Evolutionary conservation across 768 basidiomycete genomes (phyloP).

Genomic region (Termitomyces sp.): DNA sequence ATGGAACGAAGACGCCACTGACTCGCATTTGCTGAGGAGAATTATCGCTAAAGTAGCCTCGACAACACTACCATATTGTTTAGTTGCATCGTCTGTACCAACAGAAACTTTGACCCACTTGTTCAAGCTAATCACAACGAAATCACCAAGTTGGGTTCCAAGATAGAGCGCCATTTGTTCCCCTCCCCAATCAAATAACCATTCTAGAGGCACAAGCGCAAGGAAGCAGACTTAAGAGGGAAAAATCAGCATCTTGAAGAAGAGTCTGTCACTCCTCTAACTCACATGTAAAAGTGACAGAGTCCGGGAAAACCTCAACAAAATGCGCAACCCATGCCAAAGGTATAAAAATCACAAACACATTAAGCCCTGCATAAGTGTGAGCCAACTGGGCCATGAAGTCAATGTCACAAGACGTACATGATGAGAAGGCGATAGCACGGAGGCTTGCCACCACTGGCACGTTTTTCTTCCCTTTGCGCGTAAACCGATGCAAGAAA

Average conservation of each 20-base stretch:
- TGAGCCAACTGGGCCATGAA: neutral
- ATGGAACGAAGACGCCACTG: conserved; percentile 26
- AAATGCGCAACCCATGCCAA: conserved; percentile 64
- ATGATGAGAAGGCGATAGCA: conserved; percentile 51
- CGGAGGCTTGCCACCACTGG: conserved; percentile 43
- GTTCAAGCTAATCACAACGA: conserved; percentile 39
- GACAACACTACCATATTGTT: conserved; percentile 44
- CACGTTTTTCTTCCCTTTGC: conserved; percentile 44
- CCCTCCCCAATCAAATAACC: conserved; percentile 64
- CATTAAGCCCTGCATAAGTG: conserved; percentile 48
- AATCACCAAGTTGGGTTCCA: conserved; percentile 64
- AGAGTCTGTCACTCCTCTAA: neutral
- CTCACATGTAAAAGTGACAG: conserved; percentile 38
- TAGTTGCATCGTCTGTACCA: neutral
- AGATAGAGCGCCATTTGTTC: conserved; percentile 56
- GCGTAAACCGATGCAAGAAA: conserved; percentile 45
- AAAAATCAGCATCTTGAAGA: neutral
- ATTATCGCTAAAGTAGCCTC: conserved; percentile 74
- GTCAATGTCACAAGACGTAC: conserved; percentile 27
- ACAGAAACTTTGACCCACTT: conserved; percentile 16
- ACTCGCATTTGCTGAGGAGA: conserved; percentile 71
- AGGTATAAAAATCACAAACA: conserved; percentile 56
- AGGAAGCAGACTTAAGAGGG: conserved; percentile 54
- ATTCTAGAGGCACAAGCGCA: conserved; percentile 64
- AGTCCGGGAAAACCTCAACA: conserved; percentile 30